Base-by-base conservation (phyloP, 2,329 filamentous ascomycete genomes). In the Salinomyces thailandicus region DNA sequence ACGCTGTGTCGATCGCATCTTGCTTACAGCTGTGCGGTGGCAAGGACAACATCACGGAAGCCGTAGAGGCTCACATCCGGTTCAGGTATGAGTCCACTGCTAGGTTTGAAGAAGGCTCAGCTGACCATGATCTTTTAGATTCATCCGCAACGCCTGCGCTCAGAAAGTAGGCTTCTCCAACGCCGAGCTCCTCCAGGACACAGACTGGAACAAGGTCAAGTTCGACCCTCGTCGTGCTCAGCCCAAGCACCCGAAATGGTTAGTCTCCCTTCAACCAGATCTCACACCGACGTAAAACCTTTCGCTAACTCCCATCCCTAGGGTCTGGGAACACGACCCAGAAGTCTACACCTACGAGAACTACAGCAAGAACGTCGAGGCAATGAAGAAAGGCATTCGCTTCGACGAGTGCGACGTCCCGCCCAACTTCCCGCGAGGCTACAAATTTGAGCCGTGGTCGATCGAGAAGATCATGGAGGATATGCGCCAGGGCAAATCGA, bases 111-210 rank as follows among this genome's bases (percentile, higher is more conserved):
- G 8, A 20, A 22, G 11, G 11, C 27, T 12, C 27, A 24, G 2
- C 2, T 39, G 17, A 35, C 22, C 13, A 17, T 33, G 11, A 11
- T 18, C 9, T 7, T 18, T 27, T 37, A 62, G 64, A 18, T 70
- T 67, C 52, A 61, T 63, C 41, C 62, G 66, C 34, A 66, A 64
- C 33, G 58, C 61, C 5, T 70, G 67, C 53, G 63, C 64, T 2
- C 67, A 69, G 38, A 68, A 69, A 38, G 59, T 68, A 22, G 61
- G 63, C 28, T 67, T 67, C 54, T 59, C 60, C 43, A 66, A 68
- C 48, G 56, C 64, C 17, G 63, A 67, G 48, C 58, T 67, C 6
- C 57, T 67, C 1, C 64, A 68, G 48, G 60, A 65, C 38, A 68
- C 64, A 8, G 62, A 68, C 46, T 68, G 64, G 65, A 57, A 62